Conservation (phyloP, 495 filamentous ascomycete species). For the Penicillium mononematosum region DNA sequence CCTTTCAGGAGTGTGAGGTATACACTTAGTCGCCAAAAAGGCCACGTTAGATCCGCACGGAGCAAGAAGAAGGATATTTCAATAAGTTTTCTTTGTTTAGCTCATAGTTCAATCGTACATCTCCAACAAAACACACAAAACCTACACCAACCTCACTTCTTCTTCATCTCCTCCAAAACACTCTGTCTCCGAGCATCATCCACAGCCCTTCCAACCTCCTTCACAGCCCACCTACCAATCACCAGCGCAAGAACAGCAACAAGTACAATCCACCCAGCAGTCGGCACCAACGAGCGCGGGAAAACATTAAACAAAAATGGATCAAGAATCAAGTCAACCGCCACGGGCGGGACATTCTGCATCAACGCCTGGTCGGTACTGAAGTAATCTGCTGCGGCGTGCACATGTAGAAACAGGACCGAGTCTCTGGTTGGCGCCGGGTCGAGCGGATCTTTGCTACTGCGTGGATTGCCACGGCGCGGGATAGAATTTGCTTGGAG, state of each 20-base stretch:
- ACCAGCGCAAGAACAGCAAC: slow-evolving; percentile 55
- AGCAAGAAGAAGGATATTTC: neutral
- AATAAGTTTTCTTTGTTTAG: neutral
- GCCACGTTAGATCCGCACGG: neutral
- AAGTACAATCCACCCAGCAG: slow-evolving; percentile 56
- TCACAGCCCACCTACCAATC: slow-evolving; percentile 34
- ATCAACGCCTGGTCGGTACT: slow-evolving; percentile 71
- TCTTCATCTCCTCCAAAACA: slow-evolving; percentile 22
- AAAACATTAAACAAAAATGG: slow-evolving; percentile 73
- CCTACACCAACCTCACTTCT: slow-evolving; percentile 9
- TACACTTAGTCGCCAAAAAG: neutral
- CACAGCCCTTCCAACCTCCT: slow-evolving; percentile 32
- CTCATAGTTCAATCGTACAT: neutral
- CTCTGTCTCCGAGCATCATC: slow-evolving; percentile 20
- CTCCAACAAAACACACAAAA: neutral
- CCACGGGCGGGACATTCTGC: slow-evolving; percentile 68
- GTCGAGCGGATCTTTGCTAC: slow-evolving; percentile 13
- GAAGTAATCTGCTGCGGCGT: slow-evolving; percentile 80
- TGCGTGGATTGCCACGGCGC: neutral
- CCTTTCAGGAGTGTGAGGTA: neutral
- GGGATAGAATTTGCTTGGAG: slow-evolving; percentile 21
- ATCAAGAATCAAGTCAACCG: slow-evolving; percentile 85
- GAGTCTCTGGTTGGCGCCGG: slow-evolving; percentile 45
- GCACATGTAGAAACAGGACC: slow-evolving; percentile 73
- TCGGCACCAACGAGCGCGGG: slow-evolving; percentile 67